Evolutionary conservation across 2,329 filamentous ascomycete genomes (phyloP), one percentile per base, ranked within the genome.

Genomic region (Ophiostoma perfectum): DNA sequence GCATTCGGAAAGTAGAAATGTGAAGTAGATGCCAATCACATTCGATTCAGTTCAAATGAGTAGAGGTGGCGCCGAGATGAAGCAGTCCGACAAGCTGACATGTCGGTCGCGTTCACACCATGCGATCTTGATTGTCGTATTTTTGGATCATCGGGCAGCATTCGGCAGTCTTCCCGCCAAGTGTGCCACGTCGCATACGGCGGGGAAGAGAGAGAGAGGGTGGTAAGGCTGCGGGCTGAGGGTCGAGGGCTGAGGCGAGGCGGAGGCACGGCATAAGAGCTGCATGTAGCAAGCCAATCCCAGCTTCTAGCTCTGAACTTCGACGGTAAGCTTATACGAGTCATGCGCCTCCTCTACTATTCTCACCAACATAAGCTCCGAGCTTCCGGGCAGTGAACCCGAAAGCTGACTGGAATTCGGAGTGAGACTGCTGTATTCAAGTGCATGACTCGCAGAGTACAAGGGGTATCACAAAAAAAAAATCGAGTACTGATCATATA

Each of bases 91-190:
- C n/a, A n/a, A n/a, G n/a, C n/a, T n/a, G n/a, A n/a, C n/a, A n/a
- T n/a, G n/a, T n/a, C n/a, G n/a, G n/a, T n/a, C n/a, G n/a, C n/a
- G n/a, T n/a, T n/a, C n/a, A n/a, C n/a, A n/a, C n/a, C n/a, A n/a
- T n/a, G n/a, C n/a, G n/a, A n/a, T n/a, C n/a, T n/a, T n/a, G n/a
- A n/a, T n/a, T n/a, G 49, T 11, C 1, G 49, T 55, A 55, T 55
- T 55, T 55, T 55, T 55, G 27, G 49, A 55, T 55, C n/a, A 55
- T 55, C n/a, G 49, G 49, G 49, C n/a, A 55, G n/a, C 49, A 55
- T 4, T 55, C 49, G n/a, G 49, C 18, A 55, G 49, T 55, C 49
- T 7, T 7, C 42, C 7, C 27, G 49, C 18, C n/a, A 55, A 18
- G 8, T 55, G 18, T 55, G 49, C n/a, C n/a, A n/a, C n/a, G n/a